These are phyloP conservation scores for Isabelozyma pseudorhagii DNA, from an alignment of 805 yeast genomes.

Conservation along the genomic window DNA sequence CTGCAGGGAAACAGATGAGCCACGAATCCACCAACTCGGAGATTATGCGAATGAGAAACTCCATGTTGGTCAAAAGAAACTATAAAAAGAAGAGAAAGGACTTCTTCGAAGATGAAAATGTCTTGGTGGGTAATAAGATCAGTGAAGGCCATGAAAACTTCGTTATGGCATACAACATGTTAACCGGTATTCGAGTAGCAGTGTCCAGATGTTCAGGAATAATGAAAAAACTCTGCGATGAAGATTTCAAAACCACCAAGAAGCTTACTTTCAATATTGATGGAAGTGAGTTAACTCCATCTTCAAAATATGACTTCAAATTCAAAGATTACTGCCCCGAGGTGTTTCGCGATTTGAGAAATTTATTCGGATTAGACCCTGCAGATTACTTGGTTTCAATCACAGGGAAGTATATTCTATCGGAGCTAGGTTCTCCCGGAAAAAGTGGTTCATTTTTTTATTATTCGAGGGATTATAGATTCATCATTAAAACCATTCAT, in stretches of 20 bases:
- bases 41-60: conserved; percentile 48
- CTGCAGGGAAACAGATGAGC: conserved; percentile 1
- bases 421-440: conserved; percentile 94
- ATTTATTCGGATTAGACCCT: conserved; percentile 83
- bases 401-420: conserved; percentile 87
- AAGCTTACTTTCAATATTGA: conserved; percentile 83
- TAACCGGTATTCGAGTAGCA: conserved; percentile 93
- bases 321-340: conserved; percentile 95
- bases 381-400: conserved; percentile 92
- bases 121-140: conserved; percentile 74
- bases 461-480: conserved; percentile 88
- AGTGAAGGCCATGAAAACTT: conserved; percentile 92
- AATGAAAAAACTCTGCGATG: conserved; percentile 66
- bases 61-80: conserved; percentile 43
- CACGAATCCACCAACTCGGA: conserved; percentile 37
- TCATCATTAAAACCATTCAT: conserved; percentile 93
- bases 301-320: conserved; percentile 92
- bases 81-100: conserved; percentile 40
- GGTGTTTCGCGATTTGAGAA: conserved; percentile 83
- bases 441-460: conserved; percentile 96
- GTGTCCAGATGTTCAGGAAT: conserved; percentile 89
- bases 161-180: conserved; percentile 93
- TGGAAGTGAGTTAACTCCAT: conserved; percentile 88
- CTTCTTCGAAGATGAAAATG: conserved; percentile 50
- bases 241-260: conserved; percentile 68